Evolutionary conservation across 2,329 filamentous ascomycete species (phyloP).

Genomic region (Fusarium tupiense): DNA sequence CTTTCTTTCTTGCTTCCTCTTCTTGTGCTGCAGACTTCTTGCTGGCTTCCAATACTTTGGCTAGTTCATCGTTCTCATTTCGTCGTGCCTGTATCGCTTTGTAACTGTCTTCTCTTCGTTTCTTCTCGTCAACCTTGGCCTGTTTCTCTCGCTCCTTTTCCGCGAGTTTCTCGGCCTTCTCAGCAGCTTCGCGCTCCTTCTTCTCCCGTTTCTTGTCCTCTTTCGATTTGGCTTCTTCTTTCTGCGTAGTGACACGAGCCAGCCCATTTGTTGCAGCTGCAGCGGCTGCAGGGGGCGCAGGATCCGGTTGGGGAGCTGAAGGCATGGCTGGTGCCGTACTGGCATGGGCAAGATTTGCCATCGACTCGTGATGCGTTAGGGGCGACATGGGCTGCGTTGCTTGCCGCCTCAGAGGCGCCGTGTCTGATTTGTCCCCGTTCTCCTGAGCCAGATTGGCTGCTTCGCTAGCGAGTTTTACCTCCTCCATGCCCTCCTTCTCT

Average conservation of each 20-base stretch:
- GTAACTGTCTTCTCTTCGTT: conserved; percentile 62
- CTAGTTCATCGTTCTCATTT: conserved; percentile 70
- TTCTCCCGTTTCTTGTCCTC: conserved; percentile 73
- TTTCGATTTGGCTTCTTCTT: conserved; percentile 56
- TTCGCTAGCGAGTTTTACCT: conserved; percentile 65
- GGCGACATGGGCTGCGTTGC: conserved; percentile 59
- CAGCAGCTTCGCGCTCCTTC: conserved; percentile 69
- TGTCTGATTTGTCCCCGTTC: conserved; percentile 57
- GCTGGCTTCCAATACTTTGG: conserved; percentile 72
- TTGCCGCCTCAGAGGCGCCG: conserved; percentile 58
- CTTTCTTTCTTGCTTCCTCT: conserved; percentile 53
- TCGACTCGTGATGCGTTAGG: conserved; percentile 59
- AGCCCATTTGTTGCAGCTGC: conserved; percentile 31
- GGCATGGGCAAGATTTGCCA: conserved; percentile 71
- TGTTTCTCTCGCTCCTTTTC: conserved; percentile 50
- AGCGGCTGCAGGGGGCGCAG: conserved; percentile 26
- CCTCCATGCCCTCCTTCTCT: conserved; percentile 79
- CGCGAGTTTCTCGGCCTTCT: conserved; percentile 68
- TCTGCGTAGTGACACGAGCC: conserved; percentile 34
- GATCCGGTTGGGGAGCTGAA: conserved; percentile 27
- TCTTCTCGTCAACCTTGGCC: conserved; percentile 56
- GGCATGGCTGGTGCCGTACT: conserved; percentile 66
- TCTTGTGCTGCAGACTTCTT: conserved; percentile 69
- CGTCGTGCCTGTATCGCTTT: conserved; percentile 62
- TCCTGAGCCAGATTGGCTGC: conserved; percentile 65